phyloP scores from a whole-genome alignment of 352 stramenopile genomes.

The Thalassiosira livingstoniorum region DNA sequence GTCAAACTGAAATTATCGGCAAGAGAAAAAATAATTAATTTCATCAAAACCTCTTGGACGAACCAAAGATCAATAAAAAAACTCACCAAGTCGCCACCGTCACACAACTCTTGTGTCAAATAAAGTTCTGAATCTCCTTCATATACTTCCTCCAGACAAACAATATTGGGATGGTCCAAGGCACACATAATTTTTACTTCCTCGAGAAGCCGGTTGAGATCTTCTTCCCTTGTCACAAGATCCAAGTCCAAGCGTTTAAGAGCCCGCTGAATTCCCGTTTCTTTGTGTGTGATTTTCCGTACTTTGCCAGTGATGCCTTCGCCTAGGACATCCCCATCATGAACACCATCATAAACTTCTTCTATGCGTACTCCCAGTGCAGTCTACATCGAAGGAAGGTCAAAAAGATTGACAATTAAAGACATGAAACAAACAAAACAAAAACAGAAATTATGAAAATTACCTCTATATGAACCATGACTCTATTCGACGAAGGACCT shows the following conservation, averaged over 20 bases:
- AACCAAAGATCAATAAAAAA: background rate
- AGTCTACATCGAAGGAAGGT: conserved; percentile 30
- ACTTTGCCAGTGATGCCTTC: conserved; percentile 95
- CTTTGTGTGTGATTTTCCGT: conserved; percentile 90
- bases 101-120: conserved; percentile 96
- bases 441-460: background rate
- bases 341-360: conserved; percentile 84
- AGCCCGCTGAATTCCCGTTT: conserved; percentile 92
- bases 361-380: conserved; percentile 58
- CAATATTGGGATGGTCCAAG: conserved; percentile 89
- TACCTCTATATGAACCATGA: conserved; percentile 37
- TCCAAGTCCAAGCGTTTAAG: conserved; percentile 91
- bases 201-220: conserved; percentile 76
- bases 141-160: conserved; percentile 91
- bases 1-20: conserved; percentile 69
- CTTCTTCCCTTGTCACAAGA: conserved; percentile 69
- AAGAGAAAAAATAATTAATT: background rate
- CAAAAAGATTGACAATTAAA: background rate
- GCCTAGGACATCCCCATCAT: conserved; percentile 84
- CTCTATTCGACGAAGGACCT: conserved; percentile 16
- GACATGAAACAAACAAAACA: background rate
- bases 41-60: background rate
- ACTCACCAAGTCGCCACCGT: conserved; percentile 89
- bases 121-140: conserved; percentile 93
- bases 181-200: conserved; percentile 88